These are phyloP conservation scores for Trichoderma breve DNA, from an alignment of 2,329 filamentous ascomycete genomes.

Conservation along the genomic window DNA sequence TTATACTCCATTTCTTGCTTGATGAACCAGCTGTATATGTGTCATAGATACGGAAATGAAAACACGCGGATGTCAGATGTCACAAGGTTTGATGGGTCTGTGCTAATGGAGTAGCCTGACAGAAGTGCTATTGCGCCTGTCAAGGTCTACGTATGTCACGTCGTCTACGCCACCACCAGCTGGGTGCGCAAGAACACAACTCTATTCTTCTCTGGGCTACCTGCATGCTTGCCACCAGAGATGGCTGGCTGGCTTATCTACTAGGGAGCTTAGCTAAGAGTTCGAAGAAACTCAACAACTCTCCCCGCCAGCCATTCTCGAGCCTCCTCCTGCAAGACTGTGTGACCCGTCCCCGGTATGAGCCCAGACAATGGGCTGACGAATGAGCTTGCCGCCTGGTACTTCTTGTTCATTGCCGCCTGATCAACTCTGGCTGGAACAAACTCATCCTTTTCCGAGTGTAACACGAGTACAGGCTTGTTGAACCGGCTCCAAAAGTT, in stretches of 20 bases:
- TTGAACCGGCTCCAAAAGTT: constrained; percentile 65
- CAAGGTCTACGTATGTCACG: not conserved
- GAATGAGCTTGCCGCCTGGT: constrained; percentile 47
- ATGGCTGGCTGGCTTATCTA: not conserved
- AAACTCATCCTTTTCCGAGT: constrained; percentile 65
- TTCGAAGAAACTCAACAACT: constrained; percentile 46
- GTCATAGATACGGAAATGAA: not conserved
- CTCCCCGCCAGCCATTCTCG: constrained; percentile 50
- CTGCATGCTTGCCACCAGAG: too few species aligned
- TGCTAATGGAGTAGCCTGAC: not conserved
- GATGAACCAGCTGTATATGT: not conserved
- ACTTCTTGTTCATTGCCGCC: constrained; percentile 54
- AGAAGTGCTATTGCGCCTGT: not conserved
- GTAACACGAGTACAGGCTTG: constrained; percentile 61
- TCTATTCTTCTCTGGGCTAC: not conserved
- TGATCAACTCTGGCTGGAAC: constrained; percentile 60
- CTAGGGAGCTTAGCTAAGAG: not conserved
- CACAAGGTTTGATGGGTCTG: not conserved
- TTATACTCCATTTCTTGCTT: not conserved
- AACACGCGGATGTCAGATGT: not conserved
- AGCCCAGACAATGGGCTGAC: constrained; percentile 51
- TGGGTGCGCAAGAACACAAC: not conserved
- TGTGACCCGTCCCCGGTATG: constrained; percentile 54
- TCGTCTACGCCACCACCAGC: not conserved
- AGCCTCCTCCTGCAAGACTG: constrained; percentile 45